These are phyloP conservation scores for Euphrasia arctica DNA, from an alignment of 305 asterid species.

Conservation along the genomic window DNA sequence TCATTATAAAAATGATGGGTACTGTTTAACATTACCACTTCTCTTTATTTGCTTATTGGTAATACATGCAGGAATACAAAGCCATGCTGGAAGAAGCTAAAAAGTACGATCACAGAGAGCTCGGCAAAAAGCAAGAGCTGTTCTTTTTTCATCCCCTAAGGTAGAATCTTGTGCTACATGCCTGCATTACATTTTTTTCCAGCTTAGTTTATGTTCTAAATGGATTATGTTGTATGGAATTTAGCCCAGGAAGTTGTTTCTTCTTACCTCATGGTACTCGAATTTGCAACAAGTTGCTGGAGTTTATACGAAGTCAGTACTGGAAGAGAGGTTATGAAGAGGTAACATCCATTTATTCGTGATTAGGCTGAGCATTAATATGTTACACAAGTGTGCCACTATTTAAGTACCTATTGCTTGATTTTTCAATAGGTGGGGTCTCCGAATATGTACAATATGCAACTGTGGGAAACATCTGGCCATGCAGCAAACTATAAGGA, in stretches of 20 bases:
- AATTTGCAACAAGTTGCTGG: constrained; percentile 82
- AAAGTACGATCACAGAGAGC: constrained; percentile 97
- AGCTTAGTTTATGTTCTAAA: constrained; percentile 21
- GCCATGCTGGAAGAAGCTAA: constrained; percentile 94
- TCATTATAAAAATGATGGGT: constrained; percentile 8
- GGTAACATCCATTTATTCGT: constrained; percentile 33
- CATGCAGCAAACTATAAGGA: constrained; percentile 99
- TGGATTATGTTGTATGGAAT: constrained; percentile 25
- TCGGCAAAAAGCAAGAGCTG: constrained; percentile 92
- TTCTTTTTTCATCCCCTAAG: constrained; percentile 97
- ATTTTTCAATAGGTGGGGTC: constrained; percentile 62
- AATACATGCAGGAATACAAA: constrained; percentile 66
- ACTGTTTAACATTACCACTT: constrained; percentile 17
- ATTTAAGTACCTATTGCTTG: constrained; percentile 23
- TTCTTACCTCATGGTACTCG: constrained; percentile 76
- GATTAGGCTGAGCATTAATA: constrained; percentile 10
- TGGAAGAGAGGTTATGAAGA: constrained; percentile 70
- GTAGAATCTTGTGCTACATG: constrained; percentile 36
- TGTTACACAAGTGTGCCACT: constrained; percentile 10
- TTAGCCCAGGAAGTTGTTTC: constrained; percentile 97
- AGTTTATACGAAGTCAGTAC: constrained; percentile 70
- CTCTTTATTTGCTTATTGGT: constrained; percentile 21
- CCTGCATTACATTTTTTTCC: constrained; percentile 12
- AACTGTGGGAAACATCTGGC: constrained; percentile 98
- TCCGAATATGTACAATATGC: constrained; percentile 97